These are phyloP conservation scores for Aristolochia contorta DNA, from an alignment of 164 flowering plant species.

Conservation along the genomic window DNA sequence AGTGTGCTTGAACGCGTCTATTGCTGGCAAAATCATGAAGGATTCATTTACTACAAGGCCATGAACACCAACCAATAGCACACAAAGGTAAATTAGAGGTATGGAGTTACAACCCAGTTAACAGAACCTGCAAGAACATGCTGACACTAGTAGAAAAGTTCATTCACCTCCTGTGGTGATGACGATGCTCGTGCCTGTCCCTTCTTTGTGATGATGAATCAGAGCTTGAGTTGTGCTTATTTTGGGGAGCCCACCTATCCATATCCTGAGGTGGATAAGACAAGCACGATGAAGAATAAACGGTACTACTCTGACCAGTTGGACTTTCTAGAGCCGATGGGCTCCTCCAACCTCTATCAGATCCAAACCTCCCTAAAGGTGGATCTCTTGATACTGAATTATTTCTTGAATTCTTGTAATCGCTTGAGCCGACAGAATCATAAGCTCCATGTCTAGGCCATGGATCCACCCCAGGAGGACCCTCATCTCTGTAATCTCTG, in stretches of 20 bases:
- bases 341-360: constrained; percentile 50
- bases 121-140: too few relatives aligned
- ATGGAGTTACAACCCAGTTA: too few relatives aligned
- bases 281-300: constrained; percentile 13
- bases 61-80: too few relatives aligned
- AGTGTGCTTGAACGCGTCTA: too few relatives aligned
- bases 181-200: constrained; percentile 16
- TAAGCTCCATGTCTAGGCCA: constrained; percentile 29
- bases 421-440: constrained; percentile 21
- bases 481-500: constrained; percentile 46
- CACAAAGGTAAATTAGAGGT: too few relatives aligned
- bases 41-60: too few relatives aligned
- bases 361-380: constrained; percentile 28
- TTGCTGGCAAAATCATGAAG: too few relatives aligned
- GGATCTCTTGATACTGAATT: constrained; percentile 33
- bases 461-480: constrained; percentile 38
- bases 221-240: constrained; percentile 7
- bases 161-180: constrained; percentile 16
- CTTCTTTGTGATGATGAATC: constrained; percentile 11
- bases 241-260: constrained; percentile 8
- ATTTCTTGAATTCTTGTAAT: constrained; percentile 27
- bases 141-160: too few relatives aligned
- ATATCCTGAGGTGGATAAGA: constrained; percentile 14
- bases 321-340: constrained; percentile 31
- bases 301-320: constrained; percentile 17